A percentile compares a stretch with the other conserved stretches of the same genome.
Evolutionary conservation across 257 asterid species (phyloP).

Genomic region (Primulina tabacum): DNA sequence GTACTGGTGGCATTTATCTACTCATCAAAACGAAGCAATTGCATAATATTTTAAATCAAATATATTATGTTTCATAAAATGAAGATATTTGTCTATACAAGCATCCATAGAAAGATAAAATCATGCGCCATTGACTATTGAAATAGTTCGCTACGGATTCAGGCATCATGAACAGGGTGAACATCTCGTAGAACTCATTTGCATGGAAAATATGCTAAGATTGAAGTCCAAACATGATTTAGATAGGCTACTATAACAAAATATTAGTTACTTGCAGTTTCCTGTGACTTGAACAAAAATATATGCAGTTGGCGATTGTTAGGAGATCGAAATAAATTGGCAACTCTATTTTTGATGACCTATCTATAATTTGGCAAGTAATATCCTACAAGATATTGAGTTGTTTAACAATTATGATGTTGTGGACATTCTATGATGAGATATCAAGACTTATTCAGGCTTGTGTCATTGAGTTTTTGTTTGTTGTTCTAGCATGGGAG

Average conservation of each 20-base stretch:
- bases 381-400: slow-evolving; percentile 10
- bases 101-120: slow-evolving; percentile 10
- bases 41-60: background rate
- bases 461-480: slow-evolving; percentile 9
- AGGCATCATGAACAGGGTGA: slow-evolving; percentile 4
- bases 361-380: slow-evolving; percentile 2
- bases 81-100: slow-evolving; percentile 2
- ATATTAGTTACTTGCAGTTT: background rate
- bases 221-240: slow-evolving; percentile 10
- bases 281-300: slow-evolving; percentile 20
- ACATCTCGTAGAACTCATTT: slow-evolving; percentile 13
- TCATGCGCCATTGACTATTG: background rate
- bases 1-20: slow-evolving; percentile 1
- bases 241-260: background rate
- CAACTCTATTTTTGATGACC: background rate
- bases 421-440: background rate
- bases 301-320: background rate
- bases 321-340: background rate
- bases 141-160: slow-evolving; percentile 12
- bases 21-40: background rate
- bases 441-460: slow-evolving; percentile 13
- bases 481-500: slow-evolving; percentile 8
- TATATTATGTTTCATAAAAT: slow-evolving; percentile 7
- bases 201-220: slow-evolving; percentile 9
- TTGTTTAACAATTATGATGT: slow-evolving; percentile 4